Evolutionary conservation across 2,329 filamentous ascomycete species (phyloP).

Genomic region (Aspergillus brunneoviolaceus): DNA sequence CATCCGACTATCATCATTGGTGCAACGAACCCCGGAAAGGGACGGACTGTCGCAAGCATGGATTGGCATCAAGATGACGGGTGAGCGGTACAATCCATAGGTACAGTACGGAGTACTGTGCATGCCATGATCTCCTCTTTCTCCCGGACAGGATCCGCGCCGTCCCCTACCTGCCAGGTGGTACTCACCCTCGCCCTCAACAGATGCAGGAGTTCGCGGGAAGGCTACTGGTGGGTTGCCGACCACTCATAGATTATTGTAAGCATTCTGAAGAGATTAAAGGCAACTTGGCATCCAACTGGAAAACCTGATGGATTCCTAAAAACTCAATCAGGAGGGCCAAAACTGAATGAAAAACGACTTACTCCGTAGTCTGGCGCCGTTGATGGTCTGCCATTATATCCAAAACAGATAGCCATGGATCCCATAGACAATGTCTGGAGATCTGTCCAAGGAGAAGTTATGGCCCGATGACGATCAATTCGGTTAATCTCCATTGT

Average conservation of each 20-base stretch:
- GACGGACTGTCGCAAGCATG: background rate
- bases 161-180: too few species aligned
- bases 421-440: background rate
- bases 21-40: background rate
- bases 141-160: too few species aligned
- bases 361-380: background rate
- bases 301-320: background rate
- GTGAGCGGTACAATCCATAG: too few species aligned
- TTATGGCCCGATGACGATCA: background rate
- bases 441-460: background rate
- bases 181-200: too few species aligned
- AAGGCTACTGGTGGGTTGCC: background rate
- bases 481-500: background rate
- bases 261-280: background rate
- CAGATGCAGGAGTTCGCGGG: too few species aligned
- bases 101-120: too few species aligned
- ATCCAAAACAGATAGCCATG: slow-evolving; percentile 2
- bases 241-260: background rate
- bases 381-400: slow-evolving; percentile 1
- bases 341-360: background rate
- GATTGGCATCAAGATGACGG: background rate
- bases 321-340: background rate
- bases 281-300: background rate
- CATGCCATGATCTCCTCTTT: too few species aligned
- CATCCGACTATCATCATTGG: slow-evolving; percentile 15